Conservation (phyloP, 1,284 basidiomycete species). For the Sphagnurus paluster region DNA sequence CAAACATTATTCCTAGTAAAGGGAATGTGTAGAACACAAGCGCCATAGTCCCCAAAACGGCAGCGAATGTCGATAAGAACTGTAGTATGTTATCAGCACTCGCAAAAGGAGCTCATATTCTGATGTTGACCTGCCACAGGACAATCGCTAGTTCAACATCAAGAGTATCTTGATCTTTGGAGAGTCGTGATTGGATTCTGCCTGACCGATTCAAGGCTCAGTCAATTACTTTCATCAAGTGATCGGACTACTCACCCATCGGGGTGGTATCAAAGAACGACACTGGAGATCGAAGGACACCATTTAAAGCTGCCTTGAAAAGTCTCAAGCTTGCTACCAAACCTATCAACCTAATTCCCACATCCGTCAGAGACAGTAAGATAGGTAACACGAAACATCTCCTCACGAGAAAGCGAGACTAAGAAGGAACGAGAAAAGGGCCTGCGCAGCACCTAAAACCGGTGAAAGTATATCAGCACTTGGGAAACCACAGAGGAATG, state of each 20-base stretch:
- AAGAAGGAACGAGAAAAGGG: conserved; percentile 55
- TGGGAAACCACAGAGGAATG: background rate
- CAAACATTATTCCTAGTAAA: conserved; percentile 52
- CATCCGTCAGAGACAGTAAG: background rate
- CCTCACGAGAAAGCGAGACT: conserved; percentile 55
- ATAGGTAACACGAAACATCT: background rate
- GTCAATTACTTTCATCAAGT: background rate
- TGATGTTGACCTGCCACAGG: conserved; percentile 33
- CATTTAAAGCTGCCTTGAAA: conserved; percentile 56
- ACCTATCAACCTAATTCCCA: conserved; percentile 48
- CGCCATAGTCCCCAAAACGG: conserved; percentile 48
- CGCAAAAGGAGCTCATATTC: background rate
- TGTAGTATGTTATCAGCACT: conserved; percentile 22
- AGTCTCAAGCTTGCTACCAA: conserved; percentile 60
- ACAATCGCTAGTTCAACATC: conserved; percentile 49
- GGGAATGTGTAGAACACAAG: conserved; percentile 61
- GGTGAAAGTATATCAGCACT: background rate
- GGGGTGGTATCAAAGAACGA: conserved; percentile 86
- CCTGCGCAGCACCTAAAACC: conserved; percentile 40
- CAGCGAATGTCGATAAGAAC: conserved; percentile 42
- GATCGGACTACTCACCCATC: conserved; percentile 48
- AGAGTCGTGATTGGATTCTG: conserved; percentile 57
- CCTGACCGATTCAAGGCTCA: conserved; percentile 40
- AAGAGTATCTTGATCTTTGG: conserved; percentile 64
- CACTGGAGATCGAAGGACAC: conserved; percentile 66